These are phyloP conservation scores for Aureobasidium sp. DNA, from an alignment of 2,329 filamentous ascomycete species.

Conservation along the genomic window DNA sequence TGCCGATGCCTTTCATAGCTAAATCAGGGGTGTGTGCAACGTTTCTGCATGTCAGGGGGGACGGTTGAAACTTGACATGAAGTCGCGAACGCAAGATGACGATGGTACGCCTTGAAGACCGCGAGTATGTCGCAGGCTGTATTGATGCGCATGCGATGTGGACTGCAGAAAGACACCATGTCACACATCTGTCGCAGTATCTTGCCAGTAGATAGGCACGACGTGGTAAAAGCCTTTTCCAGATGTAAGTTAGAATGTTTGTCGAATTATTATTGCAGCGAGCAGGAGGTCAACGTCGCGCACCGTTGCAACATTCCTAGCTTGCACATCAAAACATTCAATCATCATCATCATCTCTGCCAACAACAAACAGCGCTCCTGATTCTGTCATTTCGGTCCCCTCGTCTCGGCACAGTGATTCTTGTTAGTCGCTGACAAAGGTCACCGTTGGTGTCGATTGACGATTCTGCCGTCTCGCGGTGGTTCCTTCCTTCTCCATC, in stretches of 20 bases:
- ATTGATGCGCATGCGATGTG: neutral
- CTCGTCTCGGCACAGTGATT: constrained; percentile 11
- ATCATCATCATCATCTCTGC: constrained; percentile 13
- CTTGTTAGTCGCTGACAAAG: constrained; percentile 13
- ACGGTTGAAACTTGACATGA: constrained; percentile 14
- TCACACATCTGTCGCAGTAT: neutral
- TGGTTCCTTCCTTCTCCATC: constrained; percentile 15
- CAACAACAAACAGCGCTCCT: constrained; percentile 17
- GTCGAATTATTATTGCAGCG: constrained; percentile 14
- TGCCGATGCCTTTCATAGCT: neutral
- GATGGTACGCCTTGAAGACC: constrained; percentile 4
- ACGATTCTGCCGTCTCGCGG: constrained; percentile 13
- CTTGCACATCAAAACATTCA: constrained; percentile 14
- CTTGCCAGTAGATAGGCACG: neutral
- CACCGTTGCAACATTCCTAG: constrained; percentile 18
- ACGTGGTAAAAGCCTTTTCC: neutral
- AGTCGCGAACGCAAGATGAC: constrained; percentile 1
- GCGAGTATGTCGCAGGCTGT: neutral
- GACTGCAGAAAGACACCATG: neutral
- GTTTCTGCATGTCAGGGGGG: constrained; percentile 10
- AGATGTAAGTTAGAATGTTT: constrained; percentile 1
- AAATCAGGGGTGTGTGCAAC: constrained; percentile 9
- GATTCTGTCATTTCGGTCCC: constrained; percentile 9
- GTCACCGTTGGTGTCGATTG: constrained; percentile 16
- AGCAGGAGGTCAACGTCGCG: constrained; percentile 15